Conservation (phyloP, 1,139 yeast species). For the Kodamaea sp. region DNA sequence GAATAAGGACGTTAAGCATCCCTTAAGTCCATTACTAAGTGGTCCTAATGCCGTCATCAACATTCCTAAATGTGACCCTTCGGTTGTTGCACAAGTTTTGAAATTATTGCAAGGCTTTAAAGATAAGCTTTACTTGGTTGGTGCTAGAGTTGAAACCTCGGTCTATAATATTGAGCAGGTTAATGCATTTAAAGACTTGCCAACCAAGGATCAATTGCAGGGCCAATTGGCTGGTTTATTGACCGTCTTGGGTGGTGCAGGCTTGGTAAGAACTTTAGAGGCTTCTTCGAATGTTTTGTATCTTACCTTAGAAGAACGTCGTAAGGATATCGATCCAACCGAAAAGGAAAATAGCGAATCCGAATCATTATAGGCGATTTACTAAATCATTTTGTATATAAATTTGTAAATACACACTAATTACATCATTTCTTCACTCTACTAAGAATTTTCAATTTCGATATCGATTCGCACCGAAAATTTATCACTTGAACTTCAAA, state of each 20-base stretch:
- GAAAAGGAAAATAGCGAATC: slow-evolving; percentile 13
- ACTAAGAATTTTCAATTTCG: not conserved
- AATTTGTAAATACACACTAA: not conserved
- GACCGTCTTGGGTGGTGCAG: slow-evolving; percentile 83
- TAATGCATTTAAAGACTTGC: slow-evolving; percentile 65
- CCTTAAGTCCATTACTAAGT: slow-evolving; percentile 60
- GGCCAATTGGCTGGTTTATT: slow-evolving; percentile 83
- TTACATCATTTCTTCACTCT: not conserved
- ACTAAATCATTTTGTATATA: too few species aligned
- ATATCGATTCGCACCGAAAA: too few species aligned
- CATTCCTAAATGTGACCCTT: slow-evolving; percentile 68
- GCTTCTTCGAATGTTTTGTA: slow-evolving; percentile 63
- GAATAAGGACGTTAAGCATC: slow-evolving; percentile 51
- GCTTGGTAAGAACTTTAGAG: slow-evolving; percentile 78
- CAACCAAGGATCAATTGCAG: slow-evolving; percentile 67
- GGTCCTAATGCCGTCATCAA: slow-evolving; percentile 89
- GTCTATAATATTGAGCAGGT: slow-evolving; percentile 54
- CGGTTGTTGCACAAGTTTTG: slow-evolving; percentile 55
- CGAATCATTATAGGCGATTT: too few species aligned
- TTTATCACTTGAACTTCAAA: not conserved
- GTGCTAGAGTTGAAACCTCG: slow-evolving; percentile 72
- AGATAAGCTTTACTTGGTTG: slow-evolving; percentile 76
- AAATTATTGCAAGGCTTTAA: slow-evolving; percentile 59
- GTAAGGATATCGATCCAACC: slow-evolving; percentile 39
- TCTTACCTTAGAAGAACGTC: slow-evolving; percentile 65